Evolutionary conservation across 352 stramenopile genomes (phyloP), one percentile per base, ranked within the genome.

Genomic region (Blastocystis sp.): DNA sequence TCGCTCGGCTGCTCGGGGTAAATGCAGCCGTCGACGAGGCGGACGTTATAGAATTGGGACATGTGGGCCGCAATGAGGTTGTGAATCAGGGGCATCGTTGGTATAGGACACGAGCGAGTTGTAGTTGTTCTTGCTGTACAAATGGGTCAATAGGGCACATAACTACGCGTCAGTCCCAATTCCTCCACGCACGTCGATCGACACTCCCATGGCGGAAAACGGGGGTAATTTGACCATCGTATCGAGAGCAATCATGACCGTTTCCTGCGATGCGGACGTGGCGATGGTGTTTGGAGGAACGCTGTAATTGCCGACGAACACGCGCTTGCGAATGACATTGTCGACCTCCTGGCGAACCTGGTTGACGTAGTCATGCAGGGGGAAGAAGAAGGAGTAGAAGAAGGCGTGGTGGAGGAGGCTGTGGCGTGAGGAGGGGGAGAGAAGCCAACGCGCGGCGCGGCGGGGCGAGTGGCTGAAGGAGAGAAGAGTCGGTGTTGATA

Each of bases 111-210:
- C 52, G 7, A 64, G 11, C 14, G 52, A 40, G 28, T 81, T 81
- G 45, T 81, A 81, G 41, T 81, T 59, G 40, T 48, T 28, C 19
- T 43, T 23, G 23, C 14, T 64, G 62, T 81, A 81, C 17, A 81
- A 19, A 2, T 64, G n/a, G 43, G 43, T 43, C 52, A 81, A 21
- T 4, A 81, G 11, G 41, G 62, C n/a, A 4, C 71, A 34, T 21
- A 65, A 52, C 71, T 81, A 81, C 28, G 40, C 21, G 7, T 81
- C n/a, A 81, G 23, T 19, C 1, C 52, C 11, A 23, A 10, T 10
- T 11, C 19, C 5, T 9, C 28, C 21, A 1, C 5, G 0, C 23
- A 81, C 71, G n/a, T 81, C 71, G 41, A 81, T 64, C 21, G 52
- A 14, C 14, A 45, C 2, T 14, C 40, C 52, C 14, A 81, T 40